Evolutionary conservation across 2,329 filamentous ascomycete species (phyloP).

Genomic region (Colletotrichum endophyticum): DNA sequence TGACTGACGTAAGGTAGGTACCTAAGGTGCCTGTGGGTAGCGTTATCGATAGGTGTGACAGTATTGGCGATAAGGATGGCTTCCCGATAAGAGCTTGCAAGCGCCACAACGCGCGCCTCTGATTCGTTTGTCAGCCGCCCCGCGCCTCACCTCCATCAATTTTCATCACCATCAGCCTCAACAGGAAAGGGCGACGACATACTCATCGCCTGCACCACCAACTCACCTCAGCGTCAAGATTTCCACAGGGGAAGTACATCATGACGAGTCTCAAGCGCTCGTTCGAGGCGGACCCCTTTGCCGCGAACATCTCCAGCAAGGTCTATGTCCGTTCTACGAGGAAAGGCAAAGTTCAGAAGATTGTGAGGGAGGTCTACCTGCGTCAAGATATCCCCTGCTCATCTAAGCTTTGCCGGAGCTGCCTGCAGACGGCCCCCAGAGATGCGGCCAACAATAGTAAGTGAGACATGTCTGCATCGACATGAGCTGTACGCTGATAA

Average conservation of each 20-base stretch:
- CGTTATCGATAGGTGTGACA: background rate
- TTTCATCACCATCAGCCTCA: constrained; percentile 9
- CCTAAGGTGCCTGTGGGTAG: background rate
- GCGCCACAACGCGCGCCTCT: constrained; percentile 4
- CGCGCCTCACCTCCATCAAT: constrained; percentile 14
- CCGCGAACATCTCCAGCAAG: constrained; percentile 89
- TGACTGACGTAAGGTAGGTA: background rate
- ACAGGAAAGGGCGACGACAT: background rate
- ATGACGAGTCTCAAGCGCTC: constrained; percentile 73
- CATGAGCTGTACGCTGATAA: background rate
- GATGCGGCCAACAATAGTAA: constrained; percentile 81
- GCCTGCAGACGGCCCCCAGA: constrained; percentile 74
- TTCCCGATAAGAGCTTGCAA: background rate
- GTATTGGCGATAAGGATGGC: constrained; percentile 20
- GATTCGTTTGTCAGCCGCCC: constrained; percentile 24
- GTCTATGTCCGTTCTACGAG: constrained; percentile 94
- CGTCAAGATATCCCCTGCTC: constrained; percentile 97
- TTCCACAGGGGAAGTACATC: constrained; percentile 19
- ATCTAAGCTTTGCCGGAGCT: constrained; percentile 82
- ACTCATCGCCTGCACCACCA: background rate
- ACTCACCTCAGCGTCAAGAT: background rate
- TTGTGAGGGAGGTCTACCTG: constrained; percentile 94
- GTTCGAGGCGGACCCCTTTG: constrained; percentile 54
- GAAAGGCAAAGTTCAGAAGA: constrained; percentile 97
- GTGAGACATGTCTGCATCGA: constrained; percentile 23